Evolutionary conservation across 106 monocot genomes (phyloP).

Genomic region (Allium fistulosum): DNA sequence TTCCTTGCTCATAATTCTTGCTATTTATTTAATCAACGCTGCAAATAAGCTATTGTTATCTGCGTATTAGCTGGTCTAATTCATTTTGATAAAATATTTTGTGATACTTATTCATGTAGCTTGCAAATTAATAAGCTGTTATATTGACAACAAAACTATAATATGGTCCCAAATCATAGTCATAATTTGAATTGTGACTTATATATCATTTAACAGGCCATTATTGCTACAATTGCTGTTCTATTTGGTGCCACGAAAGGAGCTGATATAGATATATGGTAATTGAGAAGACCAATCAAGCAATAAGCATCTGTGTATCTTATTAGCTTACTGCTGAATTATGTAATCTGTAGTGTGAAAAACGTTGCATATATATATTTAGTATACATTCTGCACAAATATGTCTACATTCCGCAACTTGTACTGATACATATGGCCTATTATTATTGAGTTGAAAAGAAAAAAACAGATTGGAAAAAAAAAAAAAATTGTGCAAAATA

Average conservation of each 20-base stretch:
- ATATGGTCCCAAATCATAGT: not conserved
- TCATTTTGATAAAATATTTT: not conserved
- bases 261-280: conserved; percentile 9
- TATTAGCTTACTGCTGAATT: too few species aligned
- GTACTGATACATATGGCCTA: too few species aligned
- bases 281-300: too few species aligned
- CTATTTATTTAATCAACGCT: not conserved
- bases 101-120: not conserved
- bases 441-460: too few species aligned
- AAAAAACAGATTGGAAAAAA: too few species aligned
- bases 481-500: too few species aligned
- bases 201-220: conserved; percentile 29
- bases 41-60: not conserved
- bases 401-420: too few species aligned
- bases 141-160: not conserved
- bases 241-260: conserved; percentile 41
- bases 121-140: not conserved
- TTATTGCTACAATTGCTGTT: conserved; percentile 42
- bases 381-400: too few species aligned
- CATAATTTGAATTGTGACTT: not conserved
- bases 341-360: too few species aligned
- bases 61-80: not conserved
- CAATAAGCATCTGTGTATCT: too few species aligned
- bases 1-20: not conserved
- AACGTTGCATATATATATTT: too few species aligned